Percentiles rank a stretch among this genome's conserved stretches.
phyloP scores from a whole-genome alignment of 75 land plant genomes.

The Ceratopteris richardii region DNA sequence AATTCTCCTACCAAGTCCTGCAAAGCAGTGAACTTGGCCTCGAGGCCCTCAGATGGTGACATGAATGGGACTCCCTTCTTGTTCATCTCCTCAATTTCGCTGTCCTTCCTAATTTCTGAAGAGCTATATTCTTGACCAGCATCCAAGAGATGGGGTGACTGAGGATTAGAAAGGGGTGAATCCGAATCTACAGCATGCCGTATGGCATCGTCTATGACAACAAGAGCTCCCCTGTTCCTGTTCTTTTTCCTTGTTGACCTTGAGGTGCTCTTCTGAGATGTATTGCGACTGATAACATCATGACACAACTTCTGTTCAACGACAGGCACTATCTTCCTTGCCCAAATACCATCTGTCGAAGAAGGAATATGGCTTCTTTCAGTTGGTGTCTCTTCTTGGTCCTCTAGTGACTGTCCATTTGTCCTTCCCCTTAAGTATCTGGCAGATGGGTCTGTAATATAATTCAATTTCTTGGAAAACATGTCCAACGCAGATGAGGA shows the following conservation, averaged over 20 bases:
- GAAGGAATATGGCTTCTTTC: background rate
- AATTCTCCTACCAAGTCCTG: conserved; percentile 26
- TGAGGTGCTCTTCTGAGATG: background rate
- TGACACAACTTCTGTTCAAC: background rate
- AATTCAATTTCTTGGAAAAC: background rate
- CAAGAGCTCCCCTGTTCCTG: conserved; percentile 4
- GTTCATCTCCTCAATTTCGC: background rate
- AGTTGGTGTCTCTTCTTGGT: background rate
- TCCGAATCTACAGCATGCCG: background rate
- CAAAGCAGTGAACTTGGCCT: conserved; percentile 12
- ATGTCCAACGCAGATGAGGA: background rate
- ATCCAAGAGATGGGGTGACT: background rate
- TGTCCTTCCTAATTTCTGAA: background rate
- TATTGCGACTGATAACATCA: background rate
- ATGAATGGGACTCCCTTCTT: background rate
- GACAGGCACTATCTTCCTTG: background rate
- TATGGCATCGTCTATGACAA: conserved; percentile 6
- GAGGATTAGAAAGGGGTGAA: background rate
- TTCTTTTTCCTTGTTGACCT: background rate
- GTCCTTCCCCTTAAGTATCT: no score
- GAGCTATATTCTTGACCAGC: background rate
- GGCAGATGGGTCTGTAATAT: background rate
- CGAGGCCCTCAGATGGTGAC: conserved; percentile 3
- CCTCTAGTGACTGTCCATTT: background rate
- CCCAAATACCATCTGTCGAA: background rate